Percentiles rank a stretch among this genome's conserved stretches.
Conservation (phyloP, 2,329 filamentous ascomycete genomes). For the Trichoderma sp. region DNA sequence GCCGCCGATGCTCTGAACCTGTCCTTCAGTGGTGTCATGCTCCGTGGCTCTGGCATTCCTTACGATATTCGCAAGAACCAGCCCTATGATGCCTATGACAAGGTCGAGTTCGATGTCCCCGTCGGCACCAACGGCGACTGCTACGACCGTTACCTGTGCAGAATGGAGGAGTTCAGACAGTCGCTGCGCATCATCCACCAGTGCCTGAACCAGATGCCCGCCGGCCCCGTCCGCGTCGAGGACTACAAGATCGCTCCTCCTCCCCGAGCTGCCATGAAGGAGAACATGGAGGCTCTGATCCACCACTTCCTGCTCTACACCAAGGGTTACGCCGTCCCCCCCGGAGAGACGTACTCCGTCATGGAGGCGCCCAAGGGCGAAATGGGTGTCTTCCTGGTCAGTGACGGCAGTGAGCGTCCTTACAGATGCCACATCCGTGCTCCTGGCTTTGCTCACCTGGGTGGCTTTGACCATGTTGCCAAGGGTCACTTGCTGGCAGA, state of each 20-base stretch:
- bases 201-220: slow-evolving; percentile 98
- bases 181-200: slow-evolving; percentile 98
- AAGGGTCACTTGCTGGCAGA: slow-evolving; percentile 93
- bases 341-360: slow-evolving; percentile 94
- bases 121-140: slow-evolving; percentile 97
- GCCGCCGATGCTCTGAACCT: slow-evolving; percentile 96
- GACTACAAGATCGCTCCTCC: slow-evolving; percentile 98
- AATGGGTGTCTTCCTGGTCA: slow-evolving; percentile 97
- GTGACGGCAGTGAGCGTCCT: slow-evolving; percentile 91
- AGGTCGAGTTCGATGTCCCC: slow-evolving; percentile 97
- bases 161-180: slow-evolving; percentile 99
- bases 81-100: slow-evolving; percentile 95
- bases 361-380: slow-evolving; percentile 99
- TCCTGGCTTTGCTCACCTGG: slow-evolving; percentile 92
- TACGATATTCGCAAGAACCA: slow-evolving; percentile 97
- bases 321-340: slow-evolving; percentile 95
- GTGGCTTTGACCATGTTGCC: slow-evolving; percentile 89
- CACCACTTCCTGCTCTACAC: slow-evolving; percentile 99
- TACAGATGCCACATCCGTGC: slow-evolving; percentile 98
- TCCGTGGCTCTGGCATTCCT: slow-evolving; percentile 91
- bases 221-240: slow-evolving; percentile 89
- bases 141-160: slow-evolving; percentile 98
- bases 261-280: slow-evolving; percentile 97
- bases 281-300: slow-evolving; percentile 99
- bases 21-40: slow-evolving; percentile 95